These are phyloP conservation scores for Erigeron canadensis DNA, from an alignment of 129 eudicot genomes.

Conservation along the genomic window DNA sequence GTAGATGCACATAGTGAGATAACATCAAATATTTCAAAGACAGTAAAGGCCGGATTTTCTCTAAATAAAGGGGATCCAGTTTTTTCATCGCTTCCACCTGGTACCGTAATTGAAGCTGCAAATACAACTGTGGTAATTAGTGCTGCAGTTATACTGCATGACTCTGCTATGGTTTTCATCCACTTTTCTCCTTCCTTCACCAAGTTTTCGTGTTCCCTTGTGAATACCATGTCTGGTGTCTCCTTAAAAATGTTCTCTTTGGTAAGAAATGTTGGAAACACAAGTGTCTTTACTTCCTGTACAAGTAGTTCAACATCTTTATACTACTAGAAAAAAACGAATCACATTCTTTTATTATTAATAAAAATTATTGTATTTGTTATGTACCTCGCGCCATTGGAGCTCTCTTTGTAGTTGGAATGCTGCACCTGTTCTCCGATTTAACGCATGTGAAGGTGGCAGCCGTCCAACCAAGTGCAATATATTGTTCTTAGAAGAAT, in stretches of 20 bases:
- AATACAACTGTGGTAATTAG: slow-evolving; percentile 31
- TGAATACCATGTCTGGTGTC: too few relatives aligned
- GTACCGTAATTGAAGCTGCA: slow-evolving; percentile 25
- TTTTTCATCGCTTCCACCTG: too few relatives aligned
- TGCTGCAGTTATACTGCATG: slow-evolving; percentile 26
- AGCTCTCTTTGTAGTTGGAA: slow-evolving; percentile 34
- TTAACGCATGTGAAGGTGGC: slow-evolving; percentile 16
- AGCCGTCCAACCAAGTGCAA: slow-evolving; percentile 31
- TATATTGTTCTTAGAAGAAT: slow-evolving; percentile 25
- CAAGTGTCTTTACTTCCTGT: slow-evolving; percentile 23
- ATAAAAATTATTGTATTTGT: too few relatives aligned
- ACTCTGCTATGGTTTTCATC: slow-evolving; percentile 30
- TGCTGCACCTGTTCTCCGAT: slow-evolving; percentile 22
- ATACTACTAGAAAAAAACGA: background rate
- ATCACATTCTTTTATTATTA: background rate
- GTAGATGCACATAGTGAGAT: slow-evolving; percentile 12
- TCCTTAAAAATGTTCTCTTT: too few relatives aligned
- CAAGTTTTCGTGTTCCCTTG: too few relatives aligned
- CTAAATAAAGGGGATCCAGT: too few relatives aligned
- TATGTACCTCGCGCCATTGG: slow-evolving; percentile 33
- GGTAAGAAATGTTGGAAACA: background rate
- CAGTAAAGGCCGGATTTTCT: too few relatives aligned
- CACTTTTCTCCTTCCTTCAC: slow-evolving; percentile 25
- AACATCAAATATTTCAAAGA: too few relatives aligned
- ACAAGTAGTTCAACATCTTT: background rate